Percentiles rank a stretch among this genome's conserved stretches.
These are phyloP conservation scores for Pichia sp. DNA, from an alignment of 1,139 yeast species.

Conservation along the genomic window DNA sequence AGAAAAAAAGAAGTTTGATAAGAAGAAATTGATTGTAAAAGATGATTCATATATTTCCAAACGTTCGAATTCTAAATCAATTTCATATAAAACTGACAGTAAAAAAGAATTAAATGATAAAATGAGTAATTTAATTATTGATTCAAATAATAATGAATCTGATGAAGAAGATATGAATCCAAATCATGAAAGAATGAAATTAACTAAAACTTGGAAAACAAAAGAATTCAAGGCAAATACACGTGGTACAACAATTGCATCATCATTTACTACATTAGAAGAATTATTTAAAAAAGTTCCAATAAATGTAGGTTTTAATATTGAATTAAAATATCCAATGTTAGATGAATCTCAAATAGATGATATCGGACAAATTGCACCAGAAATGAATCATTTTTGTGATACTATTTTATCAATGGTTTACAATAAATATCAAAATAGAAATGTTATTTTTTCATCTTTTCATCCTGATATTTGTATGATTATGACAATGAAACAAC, in stretches of 20 bases:
- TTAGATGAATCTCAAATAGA: constrained; percentile 86
- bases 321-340: constrained; percentile 95
- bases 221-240: constrained; percentile 89
- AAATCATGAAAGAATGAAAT: constrained; percentile 64
- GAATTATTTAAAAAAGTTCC: constrained; percentile 83
- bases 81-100: constrained; percentile 11
- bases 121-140: background rate
- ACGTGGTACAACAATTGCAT: constrained; percentile 85
- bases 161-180: constrained; percentile 23
- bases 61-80: constrained; percentile 24
- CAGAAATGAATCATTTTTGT: constrained; percentile 81
- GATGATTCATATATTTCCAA: constrained; percentile 30
- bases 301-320: constrained; percentile 80
- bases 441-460: constrained; percentile 86
- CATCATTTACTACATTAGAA: constrained; percentile 82
- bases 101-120: background rate
- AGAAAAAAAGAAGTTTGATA: constrained; percentile 22
- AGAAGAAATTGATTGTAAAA: constrained; percentile 19
- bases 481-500: constrained; percentile 83
- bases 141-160: constrained; percentile 1
- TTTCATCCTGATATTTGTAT: constrained; percentile 94
- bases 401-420: constrained; percentile 78
- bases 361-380: constrained; percentile 78
- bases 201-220: constrained; percentile 80
- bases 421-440: constrained; percentile 68